Evolutionary conservation across 2,329 filamentous ascomycete species (phyloP), one percentile per base, ranked within the genome.

Genomic region (Pseudogymnoascus sp.): DNA sequence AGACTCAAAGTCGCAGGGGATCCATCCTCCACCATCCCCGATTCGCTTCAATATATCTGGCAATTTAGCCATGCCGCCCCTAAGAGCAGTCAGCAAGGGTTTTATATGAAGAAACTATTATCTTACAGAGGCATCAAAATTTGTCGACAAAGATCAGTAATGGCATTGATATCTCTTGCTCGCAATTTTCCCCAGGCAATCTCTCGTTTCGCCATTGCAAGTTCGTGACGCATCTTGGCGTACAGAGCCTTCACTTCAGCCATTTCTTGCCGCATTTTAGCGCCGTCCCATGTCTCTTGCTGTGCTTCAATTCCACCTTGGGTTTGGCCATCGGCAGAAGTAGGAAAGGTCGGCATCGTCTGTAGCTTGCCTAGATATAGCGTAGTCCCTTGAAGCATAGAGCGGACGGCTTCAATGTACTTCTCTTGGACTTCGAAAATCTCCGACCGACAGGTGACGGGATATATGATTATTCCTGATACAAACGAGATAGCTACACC

Each of bases 41-140:
- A 61, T 61, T 61, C 28, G 59, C n/a, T 38, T 38, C 35, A 61
- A n/a, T n/a, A 61, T 61, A 61, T 61, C 59, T 22, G 59, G 59
- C 28, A 61, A 19, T 16, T 41, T 61, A 38, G 59, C 26, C 22
- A 61, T 12, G 38, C 59, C 59, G 22, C 59, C 38, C 8, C 59
- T 61, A 40, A 35, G 28, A 40, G 19, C n/a, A 11, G n/a, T 61
- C n/a, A 61, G 59, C 8, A 40, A 41, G 16, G 31, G 22, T 38
- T 16, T 19, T 41, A 41, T 16, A 8, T 19, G n/a, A 12, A 38
- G 33, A 61, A 38, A 38, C 10, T 26, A 12, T 61, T n/a, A 38
- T 61, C 59, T 61, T 40, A 61, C 59, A 61, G 38, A 26, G 59
- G 59, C 59, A 61, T 61, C 59, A 61, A 38, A 38, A 61, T 61